Evolutionary conservation across 768 basidiomycete genomes (phyloP).

Genomic region (Psilocybe azurescens): DNA sequence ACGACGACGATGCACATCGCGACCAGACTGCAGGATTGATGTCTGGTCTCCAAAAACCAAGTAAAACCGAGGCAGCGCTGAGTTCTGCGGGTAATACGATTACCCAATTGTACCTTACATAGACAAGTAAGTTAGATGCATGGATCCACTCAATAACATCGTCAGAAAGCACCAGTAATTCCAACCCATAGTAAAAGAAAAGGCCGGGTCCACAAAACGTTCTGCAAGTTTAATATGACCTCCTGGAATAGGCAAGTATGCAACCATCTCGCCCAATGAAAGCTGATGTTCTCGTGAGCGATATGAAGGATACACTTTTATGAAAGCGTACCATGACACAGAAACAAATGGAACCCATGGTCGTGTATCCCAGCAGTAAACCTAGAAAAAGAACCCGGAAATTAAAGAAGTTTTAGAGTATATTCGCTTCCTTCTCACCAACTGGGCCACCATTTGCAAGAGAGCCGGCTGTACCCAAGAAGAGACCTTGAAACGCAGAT

Average conservation of each 20-base stretch:
- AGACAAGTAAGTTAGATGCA: neutral
- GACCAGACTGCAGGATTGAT: constrained; percentile 78
- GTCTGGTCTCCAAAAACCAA: constrained; percentile 69
- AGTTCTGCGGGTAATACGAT: constrained; percentile 77
- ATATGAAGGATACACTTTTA: neutral
- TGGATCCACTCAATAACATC: neutral
- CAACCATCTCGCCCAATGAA: constrained; percentile 77
- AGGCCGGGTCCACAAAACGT: constrained; percentile 79
- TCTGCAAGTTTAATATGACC: constrained; percentile 83
- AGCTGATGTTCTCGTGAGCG: constrained; percentile 41
- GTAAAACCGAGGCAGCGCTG: constrained; percentile 75
- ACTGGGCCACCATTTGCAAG: constrained; percentile 68
- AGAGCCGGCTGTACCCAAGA: constrained; percentile 64
- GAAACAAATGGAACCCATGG: constrained; percentile 72
- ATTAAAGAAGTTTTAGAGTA: neutral
- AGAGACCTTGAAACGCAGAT: constrained; percentile 51
- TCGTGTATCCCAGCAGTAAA: constrained; percentile 71
- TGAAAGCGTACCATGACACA: constrained; percentile 63
- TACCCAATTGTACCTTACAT: constrained; percentile 60
- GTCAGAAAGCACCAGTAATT: constrained; percentile 44
- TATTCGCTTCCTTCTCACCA: constrained; percentile 39
- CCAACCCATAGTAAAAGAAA: constrained; percentile 65
- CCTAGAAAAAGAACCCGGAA: constrained; percentile 33
- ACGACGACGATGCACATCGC: constrained; percentile 77
- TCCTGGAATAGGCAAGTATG: constrained; percentile 79